Base-by-base conservation (phyloP, 345 rosid species). In the Murraya paniculata region DNA sequence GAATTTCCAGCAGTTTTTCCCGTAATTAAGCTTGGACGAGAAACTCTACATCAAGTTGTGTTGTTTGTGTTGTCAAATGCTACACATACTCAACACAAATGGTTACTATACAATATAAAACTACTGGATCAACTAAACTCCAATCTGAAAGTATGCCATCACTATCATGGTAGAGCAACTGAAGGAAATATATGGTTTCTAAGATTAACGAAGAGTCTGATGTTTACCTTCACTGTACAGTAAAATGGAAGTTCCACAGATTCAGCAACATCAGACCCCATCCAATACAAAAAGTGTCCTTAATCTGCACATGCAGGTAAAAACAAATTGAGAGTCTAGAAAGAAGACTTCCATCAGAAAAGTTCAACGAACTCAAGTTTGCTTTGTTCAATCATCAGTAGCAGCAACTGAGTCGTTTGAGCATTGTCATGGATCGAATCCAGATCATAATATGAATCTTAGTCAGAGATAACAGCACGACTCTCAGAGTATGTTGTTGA, bases 201-300 rank as follows among this genome's bases (percentile, higher is more conserved):
- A 55, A 53, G 39, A 64, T 22, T 28, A 56, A 13, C 31, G 7
- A 38, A 66, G 41, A 35, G 66, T 50, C 67, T 62, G 24, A 66
- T 30, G 61, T 48, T 48, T 72, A 81, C 81, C 78, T 72, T 77
- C 60, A 67, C 21, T 4, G 62, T 66, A 33, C 33, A 45, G 55
- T 48, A 0, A 67, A 48, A 28, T 59, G 45, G 77, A 66, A 35
- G 80, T 27, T 50, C 78, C 38, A 61, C 57, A 50, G 31, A 48
- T 55, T 58, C 78, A 73, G 66, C 53, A 36, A 58, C 75, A 48
- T 64, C 71, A 68, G 14, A 55, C 65, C 24, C 80, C 81, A 59
- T 77, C 39, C 7, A 7, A 25, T 19, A 6, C 35, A 18, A 11
- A 72, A 59, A 67, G 74, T 45, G n/a, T 77, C 70, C 31, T 77